phyloP scores from a whole-genome alignment of 805 yeast species.

The Candida andamanensis region DNA sequence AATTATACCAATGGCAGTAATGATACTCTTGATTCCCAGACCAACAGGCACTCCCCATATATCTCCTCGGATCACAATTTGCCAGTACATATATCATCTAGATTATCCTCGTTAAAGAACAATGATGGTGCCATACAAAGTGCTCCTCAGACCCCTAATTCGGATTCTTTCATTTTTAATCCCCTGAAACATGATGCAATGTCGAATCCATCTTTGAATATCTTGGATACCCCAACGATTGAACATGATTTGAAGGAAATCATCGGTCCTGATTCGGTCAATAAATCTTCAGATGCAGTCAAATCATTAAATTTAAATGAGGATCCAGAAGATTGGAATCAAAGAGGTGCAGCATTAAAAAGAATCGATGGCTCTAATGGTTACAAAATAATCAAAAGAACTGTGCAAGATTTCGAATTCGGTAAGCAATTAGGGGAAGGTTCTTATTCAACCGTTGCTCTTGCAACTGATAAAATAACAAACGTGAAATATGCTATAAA shows the following conservation, averaged over 20 bases:
- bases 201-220: constrained; percentile 34
- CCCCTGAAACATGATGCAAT: constrained; percentile 18
- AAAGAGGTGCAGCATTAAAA: constrained; percentile 32
- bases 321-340: constrained; percentile 22
- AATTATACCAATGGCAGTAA: constrained; percentile 16
- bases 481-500: constrained; percentile 67
- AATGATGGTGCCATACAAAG: constrained; percentile 14
- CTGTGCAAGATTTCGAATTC: constrained; percentile 37
- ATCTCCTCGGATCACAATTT: constrained; percentile 3
- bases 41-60: constrained; percentile 12
- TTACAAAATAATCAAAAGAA: constrained; percentile 26
- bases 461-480: constrained; percentile 48
- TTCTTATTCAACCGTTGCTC: constrained; percentile 41
- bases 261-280: constrained; percentile 11
- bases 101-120: constrained; percentile 18
- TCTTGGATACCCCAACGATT: constrained; percentile 25
- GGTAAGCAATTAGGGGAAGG: constrained; percentile 43
- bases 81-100: constrained; percentile 20
- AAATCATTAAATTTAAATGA: constrained; percentile 9
- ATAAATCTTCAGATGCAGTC: constrained; percentile 10
- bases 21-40: constrained; percentile 26
- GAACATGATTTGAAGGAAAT: constrained; percentile 17
- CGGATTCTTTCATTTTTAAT: constrained; percentile 30
- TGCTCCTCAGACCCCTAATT: constrained; percentile 29
- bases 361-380: constrained; percentile 14